A percentile compares a stretch with the other conserved stretches of the same genome.
phyloP scores from a whole-genome alignment of 2,329 filamentous ascomycete genomes.

The Cordyceps cicadae region DNA sequence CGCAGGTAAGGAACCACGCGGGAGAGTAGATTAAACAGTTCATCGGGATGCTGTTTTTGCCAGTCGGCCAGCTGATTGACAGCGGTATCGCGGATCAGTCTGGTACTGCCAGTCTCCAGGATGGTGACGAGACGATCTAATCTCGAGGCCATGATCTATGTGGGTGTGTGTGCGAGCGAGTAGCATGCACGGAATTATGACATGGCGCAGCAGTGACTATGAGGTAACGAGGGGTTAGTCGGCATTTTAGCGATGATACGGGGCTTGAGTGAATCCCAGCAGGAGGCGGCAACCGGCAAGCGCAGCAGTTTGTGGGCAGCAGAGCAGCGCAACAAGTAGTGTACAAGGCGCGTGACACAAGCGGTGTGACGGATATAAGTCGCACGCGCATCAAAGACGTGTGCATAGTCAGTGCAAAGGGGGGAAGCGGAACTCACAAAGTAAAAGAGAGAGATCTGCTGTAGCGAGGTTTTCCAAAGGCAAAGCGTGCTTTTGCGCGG shows the following conservation, averaged over 20 bases:
- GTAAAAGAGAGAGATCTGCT: not conserved
- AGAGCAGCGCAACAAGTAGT: not conserved
- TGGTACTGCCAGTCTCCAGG: conserved; percentile 94
- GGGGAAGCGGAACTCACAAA: not conserved
- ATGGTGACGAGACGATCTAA: conserved; percentile 47
- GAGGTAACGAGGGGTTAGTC: not conserved
- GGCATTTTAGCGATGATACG: not conserved
- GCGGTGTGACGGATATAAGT: not conserved
- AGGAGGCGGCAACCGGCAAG: not conserved
- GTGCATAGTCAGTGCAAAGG: not conserved
- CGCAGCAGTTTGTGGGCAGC: not conserved
- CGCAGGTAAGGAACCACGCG: conserved; percentile 91
- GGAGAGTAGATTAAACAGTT: conserved; percentile 89
- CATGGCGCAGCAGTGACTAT: conserved; percentile 7
- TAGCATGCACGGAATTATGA: not conserved
- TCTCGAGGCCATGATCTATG: conserved; percentile 11
- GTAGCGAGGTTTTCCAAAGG: not conserved
- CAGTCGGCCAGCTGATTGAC: conserved; percentile 95
- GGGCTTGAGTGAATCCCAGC: not conserved
- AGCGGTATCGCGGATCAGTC: conserved; percentile 91
- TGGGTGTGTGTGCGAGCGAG: not conserved
- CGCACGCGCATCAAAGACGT: not conserved
- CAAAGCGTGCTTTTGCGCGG: not conserved
- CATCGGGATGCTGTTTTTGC: conserved; percentile 95
- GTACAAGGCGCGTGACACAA: not conserved